Evolutionary conservation across 2,329 filamentous ascomycete genomes (phyloP), one percentile per base, ranked within the genome.

Genomic region (Sphaerulina vaccinii): DNA sequence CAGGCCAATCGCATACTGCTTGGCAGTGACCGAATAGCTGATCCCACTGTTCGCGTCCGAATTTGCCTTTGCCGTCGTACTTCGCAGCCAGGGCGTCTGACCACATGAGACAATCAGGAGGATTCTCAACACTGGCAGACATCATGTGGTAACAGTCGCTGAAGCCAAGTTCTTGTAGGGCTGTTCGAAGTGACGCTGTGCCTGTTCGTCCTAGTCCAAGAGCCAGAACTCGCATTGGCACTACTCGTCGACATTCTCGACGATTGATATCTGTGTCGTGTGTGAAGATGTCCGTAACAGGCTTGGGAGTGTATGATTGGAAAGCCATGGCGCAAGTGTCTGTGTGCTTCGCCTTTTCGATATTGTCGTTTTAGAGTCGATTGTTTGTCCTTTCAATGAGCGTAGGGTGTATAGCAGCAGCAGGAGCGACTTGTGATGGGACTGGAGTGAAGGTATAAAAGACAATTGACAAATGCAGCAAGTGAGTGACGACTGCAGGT

Each of bases 111-210:
- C 80, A 81, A 63, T 87, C 84, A 19, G 79, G 81, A 9, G 81
- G 81, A 70, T 85, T 87, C 71, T 87, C 83, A 54, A 86, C 81
- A 53, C 79, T 82, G 59, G 80, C 82, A 62, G 79, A 84, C 81
- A 86, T 84, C 83, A 86, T 86, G 74, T 88, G 85, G 75, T 88
- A 87, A 54, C 81, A 84, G 68, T 86, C 82, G 61, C 79, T 73
- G 67, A 84, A 87, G 56, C 85, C 85, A 35, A 88, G 76, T 61
- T 81, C 75, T 64, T 83, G 79, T 66, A 88, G 78, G 16, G 85
- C 85, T 37, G 78, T 79, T 55, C 83, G 78, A 64, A 87, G 79
- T 37, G 84, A 88, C 27, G 84, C 80, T 62, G 86, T 88, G 64
- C 85, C 85, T 7, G 85, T 89, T 57, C 85, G 78, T 49, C 84